phyloP scores from a whole-genome alignment of 495 filamentous ascomycete species.

The Talaromyces ruber region DNA sequence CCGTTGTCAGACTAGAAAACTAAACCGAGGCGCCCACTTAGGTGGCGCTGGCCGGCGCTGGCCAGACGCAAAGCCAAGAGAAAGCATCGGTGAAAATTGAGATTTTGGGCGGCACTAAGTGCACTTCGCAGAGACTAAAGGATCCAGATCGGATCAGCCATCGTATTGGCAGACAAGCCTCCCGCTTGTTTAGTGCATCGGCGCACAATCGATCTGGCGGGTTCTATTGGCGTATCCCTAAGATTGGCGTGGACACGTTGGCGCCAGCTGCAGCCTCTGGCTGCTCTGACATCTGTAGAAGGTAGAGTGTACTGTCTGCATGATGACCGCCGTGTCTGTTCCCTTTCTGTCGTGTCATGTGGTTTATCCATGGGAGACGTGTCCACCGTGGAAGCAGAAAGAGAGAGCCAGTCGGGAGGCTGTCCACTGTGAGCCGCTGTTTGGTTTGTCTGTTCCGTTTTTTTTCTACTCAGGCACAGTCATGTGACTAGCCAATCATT shows the following conservation, averaged over 20 bases:
- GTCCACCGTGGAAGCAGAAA: neutral
- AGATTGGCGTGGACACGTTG: neutral
- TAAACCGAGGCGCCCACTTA: neutral
- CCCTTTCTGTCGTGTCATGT: neutral
- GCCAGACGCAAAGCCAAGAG: conserved; percentile 1
- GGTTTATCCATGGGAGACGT: neutral
- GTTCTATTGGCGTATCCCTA: neutral
- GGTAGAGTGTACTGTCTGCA: neutral
- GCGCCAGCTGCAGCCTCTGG: neutral
- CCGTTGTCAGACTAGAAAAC: neutral
- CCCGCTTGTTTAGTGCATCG: neutral
- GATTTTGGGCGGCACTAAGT: neutral
- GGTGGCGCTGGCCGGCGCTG: neutral
- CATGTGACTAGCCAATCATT: neutral
- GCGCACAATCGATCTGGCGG: neutral
- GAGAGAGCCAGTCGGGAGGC: neutral
- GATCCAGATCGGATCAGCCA: neutral
- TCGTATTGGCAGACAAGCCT: neutral
- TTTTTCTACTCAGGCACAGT: neutral
- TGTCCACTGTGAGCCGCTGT: neutral
- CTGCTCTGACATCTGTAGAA: neutral
- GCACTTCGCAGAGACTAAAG: neutral
- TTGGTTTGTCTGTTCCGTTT: neutral
- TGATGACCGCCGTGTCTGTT: no score
- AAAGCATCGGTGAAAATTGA: neutral